Base-by-base conservation (phyloP, 2,329 filamentous ascomycete genomes). In the Xylaria polymorpha region DNA sequence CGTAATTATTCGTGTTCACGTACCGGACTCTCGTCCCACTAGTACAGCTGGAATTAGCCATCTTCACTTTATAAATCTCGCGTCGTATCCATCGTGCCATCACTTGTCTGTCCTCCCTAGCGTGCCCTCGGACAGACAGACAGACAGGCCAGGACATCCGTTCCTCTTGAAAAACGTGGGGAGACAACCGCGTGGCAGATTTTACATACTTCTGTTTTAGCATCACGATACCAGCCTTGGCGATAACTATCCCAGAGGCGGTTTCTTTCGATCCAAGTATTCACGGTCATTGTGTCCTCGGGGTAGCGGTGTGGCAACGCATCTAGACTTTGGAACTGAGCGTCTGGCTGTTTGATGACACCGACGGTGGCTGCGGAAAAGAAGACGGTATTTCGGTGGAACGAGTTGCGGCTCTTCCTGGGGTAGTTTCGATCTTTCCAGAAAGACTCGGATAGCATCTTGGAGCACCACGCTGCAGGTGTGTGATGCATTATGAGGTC, bases 361-460 rank as follows among this genome's bases (percentile, higher is more conserved):
- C 4, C 2, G 29, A 20, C 20, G 15, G 9, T n/a, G 56, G 14
- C 20, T 14, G 20, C 14, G 15, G 56, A 18, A 12, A 41, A 2
- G 50, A 66, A 32, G 5, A 61, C 0, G 4, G 29, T 4, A 37
- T 48, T 55, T 7, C 58, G n/a, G 22, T 66, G 57, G 56, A 55
- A 65, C 46, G n/a, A 55, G 5, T 53, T 29, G 7, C 18, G 41
- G 12, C 57, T 61, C 41, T 66, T 66, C 15, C 18, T 51, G 4
- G 20, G 64, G 22, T 20, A 15, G 1, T 6, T 0, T 12, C 9
- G 6, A 35, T 61, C 32, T 8, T 18, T 4, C 64, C 64, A 66
- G 50, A 66, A 66, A 14, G 41, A 39, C 15, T 61, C 58, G 9
- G 50, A 20, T 15, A 66, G 41, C 20, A 66, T 48, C 20, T 51